Evolutionary conservation across 345 rosid genomes (phyloP), one percentile per base, ranked within the genome.

Genomic region (Linum lewisii): DNA sequence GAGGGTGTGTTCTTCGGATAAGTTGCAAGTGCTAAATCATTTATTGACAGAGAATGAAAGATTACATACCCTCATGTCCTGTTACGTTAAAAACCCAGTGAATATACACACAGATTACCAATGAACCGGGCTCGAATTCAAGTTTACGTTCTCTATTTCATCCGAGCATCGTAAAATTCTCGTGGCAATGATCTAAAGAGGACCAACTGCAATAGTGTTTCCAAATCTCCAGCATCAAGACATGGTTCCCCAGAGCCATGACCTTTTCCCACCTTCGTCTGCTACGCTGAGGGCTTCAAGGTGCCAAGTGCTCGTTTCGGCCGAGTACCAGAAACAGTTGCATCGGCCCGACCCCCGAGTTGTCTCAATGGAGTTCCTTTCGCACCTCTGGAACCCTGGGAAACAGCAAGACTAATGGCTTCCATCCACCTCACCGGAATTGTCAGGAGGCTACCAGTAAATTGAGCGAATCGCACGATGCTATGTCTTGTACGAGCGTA

Each of bases 291-390:
- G 77, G 37, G 84, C 51, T 79, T 66, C 95, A 92, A 24, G 97
- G 97, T 0, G 88, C 73, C 63, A 72, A 26, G 10, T 70, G 73
- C 69, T 83, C 16, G 77, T 72, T 69, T 81, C 78, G 4, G 76
- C 68, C 32, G 68, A 67, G 50, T 38, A 4, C 50, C 45, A 1
- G 84, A 76, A 38, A 63, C 23, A 11, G 84, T 80, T 82, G 82
- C 53, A 92, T 84, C 0, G 95, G 79, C 6, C 84, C 86, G 38
- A 83, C 88, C 36, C 89, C 98, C 72, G 60, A 86, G 79, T 59
- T 88, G 97, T 59, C 73, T 84, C 73, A 67, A 70, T 1, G 95
- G 93, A 55, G 78, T 69, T 49, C 91, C 87, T 2, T 29, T 22
- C 5, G 72, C 44, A 75, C 64, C 58, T 22, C 65, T 1, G 97